Evolutionary conservation across 176 grass and related monocot genomes (phyloP), one percentile per base, ranked within the genome.

Genomic region (Ampelocalamus luodianensis): DNA sequence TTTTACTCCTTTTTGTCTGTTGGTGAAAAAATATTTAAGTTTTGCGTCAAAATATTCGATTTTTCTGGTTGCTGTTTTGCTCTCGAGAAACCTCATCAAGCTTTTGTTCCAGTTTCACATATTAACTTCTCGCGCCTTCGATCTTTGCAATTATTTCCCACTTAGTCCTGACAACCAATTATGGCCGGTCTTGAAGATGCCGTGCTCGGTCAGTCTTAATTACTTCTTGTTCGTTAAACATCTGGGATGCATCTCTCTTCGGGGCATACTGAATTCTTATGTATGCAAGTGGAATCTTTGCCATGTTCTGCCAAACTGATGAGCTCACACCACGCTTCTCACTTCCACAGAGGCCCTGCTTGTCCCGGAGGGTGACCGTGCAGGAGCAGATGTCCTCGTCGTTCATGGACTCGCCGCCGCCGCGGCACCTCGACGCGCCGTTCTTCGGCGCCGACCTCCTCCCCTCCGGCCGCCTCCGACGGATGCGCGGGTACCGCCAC

Each of bases 361-460:
- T 90, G 64, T 85, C 90, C 1, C 84, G 90, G 74, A 90, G 93
- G 85, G 75, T 82, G 74, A 80, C 85, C 48, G 86, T 88, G 78
- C 93, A 76, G 81, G 93, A 95, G 78, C 87, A 88, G 90, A 90
- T 88, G 36, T 77, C 85, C 46, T 91, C 89, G 71, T 92, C 93
- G 1, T 89, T 92, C 90, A 89, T 90, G 83, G 90, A 92, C 63
- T 92, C 90, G 62, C 88, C 90, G 48, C 84, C 90, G 24, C 83
- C 81, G 54, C 89, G 68, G 29, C 87, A 94, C 75, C 60, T 87
- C 48, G 83, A 85, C 16, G 54, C n/a, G 8, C 80, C 90, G 16
- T 95, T 91, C 61, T 90, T 91, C 59, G 88, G 86, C 60, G 80
- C 86, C 65, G 93, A 92, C 42, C 71, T 92, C 15, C 79, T 95